Base-by-base conservation (phyloP, 1,284 basidiomycete genomes). In the Cryptococcus deneoformans region DNA sequence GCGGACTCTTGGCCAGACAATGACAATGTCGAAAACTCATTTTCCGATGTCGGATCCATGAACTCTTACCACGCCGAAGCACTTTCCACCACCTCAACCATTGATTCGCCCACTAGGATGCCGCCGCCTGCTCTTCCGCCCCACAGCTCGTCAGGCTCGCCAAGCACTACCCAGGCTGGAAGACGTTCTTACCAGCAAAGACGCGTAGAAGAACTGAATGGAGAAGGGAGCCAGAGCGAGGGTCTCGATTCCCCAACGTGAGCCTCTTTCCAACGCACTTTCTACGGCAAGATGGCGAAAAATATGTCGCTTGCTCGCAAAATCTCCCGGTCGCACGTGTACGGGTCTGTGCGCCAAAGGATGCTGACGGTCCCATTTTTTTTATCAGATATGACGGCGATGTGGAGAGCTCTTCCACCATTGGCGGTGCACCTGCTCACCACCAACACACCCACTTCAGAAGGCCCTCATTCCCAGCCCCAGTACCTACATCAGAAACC, bases 341-440 rank as follows among this genome's bases (percentile, higher is more conserved):
- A 34, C 34, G 29, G 16, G 48, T 42, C 43, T 43, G 53, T 54
- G 52, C 20, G 7, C 20, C 20, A 29, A 47, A 47, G 20, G 3
- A 29, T 47, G 46, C 20, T 36, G 34, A 12, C 12, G 7, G 14
- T 47, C 14, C 34, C 34, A 12, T 36, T 37, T 48, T 10, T 34
- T n/a, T 0, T 39, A 10, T 11, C 37, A 93, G 90, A 0, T 93
- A 93, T 73, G 90, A 94, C 69, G 91, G 91, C 45, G 91, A 94
- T 77, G 81, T 94, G 58, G 91, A 94, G 73, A 87, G 85, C 51
- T 72, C 75, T 1, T 75, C 75, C 0, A 75, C 75, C n/a, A 67
- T 76, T 43, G 74, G 67, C 16, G 70, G 72, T 16, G 73, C 73
- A 40, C 68, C 78, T 62, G 67, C 73, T 65, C 29, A 29, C 29